These are phyloP conservation scores for Cercophora samala DNA, from an alignment of 495 filamentous ascomycete species.

Conservation along the genomic window DNA sequence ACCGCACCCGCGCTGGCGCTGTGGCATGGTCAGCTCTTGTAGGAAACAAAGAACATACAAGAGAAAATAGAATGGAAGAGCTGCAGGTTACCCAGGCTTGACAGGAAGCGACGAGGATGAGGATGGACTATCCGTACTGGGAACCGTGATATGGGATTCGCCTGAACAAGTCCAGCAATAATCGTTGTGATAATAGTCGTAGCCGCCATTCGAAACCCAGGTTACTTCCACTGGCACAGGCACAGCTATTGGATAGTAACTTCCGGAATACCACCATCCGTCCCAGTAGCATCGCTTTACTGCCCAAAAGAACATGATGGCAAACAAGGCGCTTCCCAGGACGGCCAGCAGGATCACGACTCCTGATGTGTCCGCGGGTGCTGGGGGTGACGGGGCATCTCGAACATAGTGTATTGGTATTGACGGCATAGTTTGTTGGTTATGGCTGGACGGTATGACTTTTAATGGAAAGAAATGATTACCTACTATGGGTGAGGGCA, in stretches of 20 bases:
- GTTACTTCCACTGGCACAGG: background rate
- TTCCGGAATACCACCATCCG: background rate
- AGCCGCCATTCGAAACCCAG: background rate
- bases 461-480: too few species aligned
- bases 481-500: too few species aligned
- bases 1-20: background rate
- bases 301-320: background rate
- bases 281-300: conserved; percentile 3
- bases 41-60: background rate
- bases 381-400: background rate
- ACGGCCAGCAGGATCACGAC: background rate
- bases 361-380: background rate
- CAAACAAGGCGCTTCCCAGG: background rate
- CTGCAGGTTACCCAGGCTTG: conserved; percentile 4
- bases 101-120: background rate
- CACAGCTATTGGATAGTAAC: background rate
- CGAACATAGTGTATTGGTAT: background rate
- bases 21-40: background rate
- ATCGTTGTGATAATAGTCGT: background rate
- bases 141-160: background rate
- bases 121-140: conserved; percentile 1
- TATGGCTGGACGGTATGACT: too few species aligned
- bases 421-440: background rate
- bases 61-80: background rate
- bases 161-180: background rate